Conservation (phyloP, 768 basidiomycete genomes). For the Mycena albidolilacea region DNA sequence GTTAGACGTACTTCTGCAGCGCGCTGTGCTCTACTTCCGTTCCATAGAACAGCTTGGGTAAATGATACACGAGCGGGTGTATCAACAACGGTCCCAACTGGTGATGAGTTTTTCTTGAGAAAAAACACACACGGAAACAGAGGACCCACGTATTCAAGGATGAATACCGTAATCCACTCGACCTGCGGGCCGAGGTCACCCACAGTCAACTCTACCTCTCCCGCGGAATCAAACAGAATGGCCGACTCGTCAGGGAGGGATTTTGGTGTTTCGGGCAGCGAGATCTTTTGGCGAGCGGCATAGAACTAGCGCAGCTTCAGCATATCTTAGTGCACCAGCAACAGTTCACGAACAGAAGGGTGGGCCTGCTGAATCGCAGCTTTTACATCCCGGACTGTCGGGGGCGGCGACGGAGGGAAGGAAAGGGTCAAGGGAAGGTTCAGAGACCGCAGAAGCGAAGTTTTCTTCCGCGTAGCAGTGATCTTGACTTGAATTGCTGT, state of each 20-base stretch:
- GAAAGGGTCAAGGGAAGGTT: conserved; percentile 34
- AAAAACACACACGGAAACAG: not conserved
- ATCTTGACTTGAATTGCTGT: conserved; percentile 29
- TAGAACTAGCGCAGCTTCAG: conserved; percentile 67
- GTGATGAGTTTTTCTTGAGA: not conserved
- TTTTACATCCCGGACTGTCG: conserved; percentile 40
- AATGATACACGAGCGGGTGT: conserved; percentile 87
- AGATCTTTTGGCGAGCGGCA: conserved; percentile 79
- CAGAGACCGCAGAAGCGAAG: conserved; percentile 34
- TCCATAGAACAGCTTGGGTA: conserved; percentile 80
- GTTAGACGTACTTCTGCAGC: conserved; percentile 75
- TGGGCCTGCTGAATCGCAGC: conserved; percentile 33
- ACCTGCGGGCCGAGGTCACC: conserved; percentile 96
- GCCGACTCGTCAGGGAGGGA: conserved; percentile 76
- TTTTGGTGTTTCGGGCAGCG: conserved; percentile 73
- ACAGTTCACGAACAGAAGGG: conserved; percentile 29
- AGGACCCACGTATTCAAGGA: conserved; percentile 91
- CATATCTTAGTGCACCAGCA: not conserved
- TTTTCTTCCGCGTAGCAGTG: conserved; percentile 33
- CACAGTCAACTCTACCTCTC: conserved; percentile 77
- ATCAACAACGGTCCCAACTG: conserved; percentile 91
- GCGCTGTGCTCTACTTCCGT: conserved; percentile 78
- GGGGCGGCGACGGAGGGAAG: conserved; percentile 37
- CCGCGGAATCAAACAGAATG: conserved; percentile 65
- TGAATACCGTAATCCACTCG: conserved; percentile 89